phyloP scores from a whole-genome alignment of 192 early-diverging fungal genomes.

The Cetraspora pellucida region DNA sequence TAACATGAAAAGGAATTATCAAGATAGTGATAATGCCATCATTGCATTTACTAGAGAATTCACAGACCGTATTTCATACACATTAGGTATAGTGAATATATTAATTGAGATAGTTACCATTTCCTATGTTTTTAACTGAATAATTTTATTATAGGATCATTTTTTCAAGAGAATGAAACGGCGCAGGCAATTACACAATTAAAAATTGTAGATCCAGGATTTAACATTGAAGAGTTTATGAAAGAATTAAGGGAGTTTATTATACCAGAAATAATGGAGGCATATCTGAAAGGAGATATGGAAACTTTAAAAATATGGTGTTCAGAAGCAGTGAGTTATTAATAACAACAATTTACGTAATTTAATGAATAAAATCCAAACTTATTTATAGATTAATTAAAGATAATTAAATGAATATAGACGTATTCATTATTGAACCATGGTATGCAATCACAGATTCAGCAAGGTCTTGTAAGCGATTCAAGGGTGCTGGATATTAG shows the following conservation, averaged over 20 bases:
- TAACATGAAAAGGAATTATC: conserved; percentile 73
- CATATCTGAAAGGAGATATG: conserved; percentile 84
- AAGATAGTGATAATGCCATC: conserved; percentile 89
- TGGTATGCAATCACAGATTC: conserved; percentile 78
- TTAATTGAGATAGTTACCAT: too few species aligned
- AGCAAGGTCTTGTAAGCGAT: conserved; percentile 89
- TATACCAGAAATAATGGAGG: conserved; percentile 96
- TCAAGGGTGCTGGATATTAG: conserved; percentile 93
- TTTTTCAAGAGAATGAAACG: conserved; percentile 93
- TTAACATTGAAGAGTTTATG: conserved; percentile 85
- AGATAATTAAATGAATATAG: conserved; percentile 32
- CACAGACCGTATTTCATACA: conserved; percentile 75
- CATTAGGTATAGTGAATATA: conserved; percentile 51
- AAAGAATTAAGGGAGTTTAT: conserved; percentile 89
- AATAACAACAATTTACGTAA: not conserved
- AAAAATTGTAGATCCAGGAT: conserved; percentile 81
- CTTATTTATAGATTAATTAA: not conserved
- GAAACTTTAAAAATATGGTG: conserved; percentile 90
- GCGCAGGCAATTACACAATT: conserved; percentile 84
- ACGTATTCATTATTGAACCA: conserved; percentile 83
- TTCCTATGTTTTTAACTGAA: too few species aligned
- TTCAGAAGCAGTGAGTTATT: conserved; percentile 78
- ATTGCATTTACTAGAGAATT: conserved; percentile 73
- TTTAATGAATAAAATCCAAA: not conserved
- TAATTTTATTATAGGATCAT: conserved; percentile 52